Evolutionary conservation across 2,329 filamentous ascomycete genomes (phyloP).

Genomic region (Trichoderma endophyticum): DNA sequence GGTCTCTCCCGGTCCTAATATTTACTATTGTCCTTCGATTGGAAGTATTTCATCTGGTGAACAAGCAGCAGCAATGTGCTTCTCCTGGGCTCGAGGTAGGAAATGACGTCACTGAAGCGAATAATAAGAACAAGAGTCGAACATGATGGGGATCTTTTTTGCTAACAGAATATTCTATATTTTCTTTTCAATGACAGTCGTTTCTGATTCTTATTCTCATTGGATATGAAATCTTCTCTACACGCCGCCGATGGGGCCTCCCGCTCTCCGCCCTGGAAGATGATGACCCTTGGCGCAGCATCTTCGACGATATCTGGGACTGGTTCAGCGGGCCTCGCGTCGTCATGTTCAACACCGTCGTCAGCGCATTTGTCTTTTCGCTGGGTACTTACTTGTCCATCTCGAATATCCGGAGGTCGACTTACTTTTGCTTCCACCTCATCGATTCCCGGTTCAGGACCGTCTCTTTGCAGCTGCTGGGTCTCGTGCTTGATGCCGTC

Average conservation of each 20-base stretch:
- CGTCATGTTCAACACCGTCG: slow-evolving; percentile 34
- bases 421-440: slow-evolving; percentile 48
- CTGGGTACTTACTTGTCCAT: slow-evolving; percentile 42
- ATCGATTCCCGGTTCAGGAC: slow-evolving; percentile 39
- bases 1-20: slow-evolving; percentile 44
- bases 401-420: slow-evolving; percentile 42
- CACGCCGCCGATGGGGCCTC: slow-evolving; percentile 31
- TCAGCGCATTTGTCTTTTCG: slow-evolving; percentile 39
- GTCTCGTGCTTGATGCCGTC: slow-evolving; percentile 45
- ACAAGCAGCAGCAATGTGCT: slow-evolving; percentile 49
- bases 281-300: slow-evolving; percentile 48
- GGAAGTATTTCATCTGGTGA: slow-evolving; percentile 46
- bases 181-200: slow-evolving; percentile 33
- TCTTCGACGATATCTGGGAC: slow-evolving; percentile 45
- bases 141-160: neutral
- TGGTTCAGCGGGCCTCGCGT: slow-evolving; percentile 46
- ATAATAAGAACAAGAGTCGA: neutral
- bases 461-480: slow-evolving; percentile 42
- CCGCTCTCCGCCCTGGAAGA: slow-evolving; percentile 32
- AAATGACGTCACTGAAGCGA: slow-evolving; percentile 13
- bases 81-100: slow-evolving; percentile 47
- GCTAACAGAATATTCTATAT: neutral
- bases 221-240: slow-evolving; percentile 43
- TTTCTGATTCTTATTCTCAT: slow-evolving; percentile 47
- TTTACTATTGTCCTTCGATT: slow-evolving; percentile 45